Evolutionary conservation across 176 grass and related monocot genomes (phyloP).

Genomic region (Oryza nivara): DNA sequence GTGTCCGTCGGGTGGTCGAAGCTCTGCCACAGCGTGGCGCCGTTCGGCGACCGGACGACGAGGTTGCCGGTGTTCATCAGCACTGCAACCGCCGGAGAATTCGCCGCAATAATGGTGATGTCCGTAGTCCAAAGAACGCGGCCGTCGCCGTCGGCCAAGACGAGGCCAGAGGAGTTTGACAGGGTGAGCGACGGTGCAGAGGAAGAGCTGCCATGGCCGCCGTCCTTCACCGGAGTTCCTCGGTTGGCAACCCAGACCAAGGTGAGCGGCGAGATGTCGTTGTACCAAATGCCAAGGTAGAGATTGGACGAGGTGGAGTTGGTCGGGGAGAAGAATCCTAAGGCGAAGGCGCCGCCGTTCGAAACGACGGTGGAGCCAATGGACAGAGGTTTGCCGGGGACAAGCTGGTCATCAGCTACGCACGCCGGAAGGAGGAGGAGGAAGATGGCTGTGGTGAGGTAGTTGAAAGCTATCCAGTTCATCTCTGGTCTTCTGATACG

Average conservation of each 20-base stretch:
- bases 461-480: too few relatives aligned
- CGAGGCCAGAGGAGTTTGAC: slow-evolving; percentile 19
- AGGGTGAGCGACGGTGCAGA: neutral
- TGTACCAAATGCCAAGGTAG: slow-evolving; percentile 56
- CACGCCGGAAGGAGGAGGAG: too few relatives aligned
- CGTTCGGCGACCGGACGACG: neutral
- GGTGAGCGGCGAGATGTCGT: neutral
- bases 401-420: too few relatives aligned
- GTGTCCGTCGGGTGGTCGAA: slow-evolving; percentile 52
- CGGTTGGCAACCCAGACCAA: slow-evolving; percentile 42
- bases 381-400: too few relatives aligned
- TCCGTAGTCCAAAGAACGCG: slow-evolving; percentile 40
- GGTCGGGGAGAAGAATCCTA: too few relatives aligned
- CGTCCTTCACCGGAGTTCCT: neutral
- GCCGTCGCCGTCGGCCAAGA: slow-evolving; percentile 10
- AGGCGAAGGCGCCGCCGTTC: too few relatives aligned
- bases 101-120: neutral
- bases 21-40: slow-evolving; percentile 38
- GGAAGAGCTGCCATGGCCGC: too few relatives aligned
- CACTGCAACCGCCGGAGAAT: neutral
- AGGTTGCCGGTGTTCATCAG: slow-evolving; percentile 21
- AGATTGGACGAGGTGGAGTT: neutral
- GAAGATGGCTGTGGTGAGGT: too few relatives aligned
- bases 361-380: too few relatives aligned
- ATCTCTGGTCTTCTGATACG: too few relatives aligned